Evolutionary conservation across 2,329 filamentous ascomycete genomes (phyloP).

Genomic region (Epichloe scottii): DNA sequence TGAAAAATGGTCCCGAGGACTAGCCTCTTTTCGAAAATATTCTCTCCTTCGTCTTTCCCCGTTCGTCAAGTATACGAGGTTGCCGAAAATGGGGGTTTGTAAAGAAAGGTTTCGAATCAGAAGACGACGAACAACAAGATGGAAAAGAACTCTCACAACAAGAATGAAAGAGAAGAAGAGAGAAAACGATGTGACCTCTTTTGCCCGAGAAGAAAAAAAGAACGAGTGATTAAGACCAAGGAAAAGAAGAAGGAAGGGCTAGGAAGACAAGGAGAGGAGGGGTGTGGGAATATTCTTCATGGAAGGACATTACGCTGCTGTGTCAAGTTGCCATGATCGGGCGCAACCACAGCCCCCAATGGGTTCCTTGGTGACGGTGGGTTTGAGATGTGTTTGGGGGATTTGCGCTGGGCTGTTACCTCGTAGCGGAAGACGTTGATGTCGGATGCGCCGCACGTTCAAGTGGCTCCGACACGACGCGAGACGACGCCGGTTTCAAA

Average conservation of each 20-base stretch:
- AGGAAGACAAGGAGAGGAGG: no score
- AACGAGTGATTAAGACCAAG: no score
- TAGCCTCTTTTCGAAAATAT: conserved; percentile 26
- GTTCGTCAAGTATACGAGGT: background rate
- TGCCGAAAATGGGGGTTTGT: no score
- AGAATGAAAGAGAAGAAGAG: background rate
- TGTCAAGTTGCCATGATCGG: no score
- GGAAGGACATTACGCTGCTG: no score
- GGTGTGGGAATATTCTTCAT: no score
- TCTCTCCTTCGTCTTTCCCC: background rate
- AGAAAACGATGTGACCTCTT: background rate
- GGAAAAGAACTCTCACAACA: background rate
- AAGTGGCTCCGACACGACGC: conserved; percentile 17
- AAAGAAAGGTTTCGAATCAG: background rate
- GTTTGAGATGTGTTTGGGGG: background rate
- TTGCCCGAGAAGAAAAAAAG: background rate
- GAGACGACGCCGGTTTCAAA: conserved; percentile 22
- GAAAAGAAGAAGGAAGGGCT: no score
- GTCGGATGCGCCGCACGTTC: conserved; percentile 15
- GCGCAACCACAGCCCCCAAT: no score
- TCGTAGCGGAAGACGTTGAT: background rate
- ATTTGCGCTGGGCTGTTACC: background rate
- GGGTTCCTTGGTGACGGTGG: background rate
- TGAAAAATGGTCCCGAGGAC: conserved; percentile 21
- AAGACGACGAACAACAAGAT: background rate